These are phyloP conservation scores for Pythium rhizo-oryzae DNA, from an alignment of 352 stramenopile species.

Conservation along the genomic window DNA sequence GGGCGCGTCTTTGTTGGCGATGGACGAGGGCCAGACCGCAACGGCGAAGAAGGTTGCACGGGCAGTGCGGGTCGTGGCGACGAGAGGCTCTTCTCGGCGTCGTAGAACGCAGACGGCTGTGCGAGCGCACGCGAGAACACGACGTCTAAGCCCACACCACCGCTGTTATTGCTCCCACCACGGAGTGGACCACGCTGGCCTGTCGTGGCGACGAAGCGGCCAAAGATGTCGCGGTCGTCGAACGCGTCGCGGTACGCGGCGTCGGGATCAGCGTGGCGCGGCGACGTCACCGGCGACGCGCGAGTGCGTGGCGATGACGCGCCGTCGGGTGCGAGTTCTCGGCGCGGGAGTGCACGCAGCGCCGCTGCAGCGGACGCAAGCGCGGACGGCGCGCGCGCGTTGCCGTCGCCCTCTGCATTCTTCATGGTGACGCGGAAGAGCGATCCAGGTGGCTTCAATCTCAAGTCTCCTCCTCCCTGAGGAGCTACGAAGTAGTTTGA, in stretches of 20 bases:
- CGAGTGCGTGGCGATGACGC: not conserved
- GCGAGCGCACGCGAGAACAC: conserved; percentile 18
- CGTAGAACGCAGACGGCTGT: not conserved
- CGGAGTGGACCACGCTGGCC: not conserved
- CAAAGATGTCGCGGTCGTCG: conserved; percentile 35
- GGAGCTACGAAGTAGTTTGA: not conserved
- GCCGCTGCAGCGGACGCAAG: not conserved
- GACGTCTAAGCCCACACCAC: not conserved
- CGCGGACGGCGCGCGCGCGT: not conserved
- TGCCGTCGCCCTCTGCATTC: not conserved
- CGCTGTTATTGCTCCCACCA: not conserved
- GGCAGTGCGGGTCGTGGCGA: conserved; percentile 13
- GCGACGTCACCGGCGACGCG: conserved; percentile 15
- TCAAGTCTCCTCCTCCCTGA: not conserved
- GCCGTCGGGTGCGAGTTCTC: not conserved
- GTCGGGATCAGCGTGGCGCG: conserved; percentile 25
- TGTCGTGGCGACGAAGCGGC: conserved; percentile 19
- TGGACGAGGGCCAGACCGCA: not conserved
- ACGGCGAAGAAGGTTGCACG: conserved; percentile 7
- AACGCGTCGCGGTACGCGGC: conserved; percentile 20
- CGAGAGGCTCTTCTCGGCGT: conserved; percentile 14
- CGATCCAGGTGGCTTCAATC: not conserved
- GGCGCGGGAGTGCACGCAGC: not conserved
- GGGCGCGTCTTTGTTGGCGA: conserved; percentile 22
- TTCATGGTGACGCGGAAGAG: not conserved